These are phyloP conservation scores for Aurantiochytrium sp. DNA, from an alignment of 108 stramenopile species.

Conservation along the genomic window DNA sequence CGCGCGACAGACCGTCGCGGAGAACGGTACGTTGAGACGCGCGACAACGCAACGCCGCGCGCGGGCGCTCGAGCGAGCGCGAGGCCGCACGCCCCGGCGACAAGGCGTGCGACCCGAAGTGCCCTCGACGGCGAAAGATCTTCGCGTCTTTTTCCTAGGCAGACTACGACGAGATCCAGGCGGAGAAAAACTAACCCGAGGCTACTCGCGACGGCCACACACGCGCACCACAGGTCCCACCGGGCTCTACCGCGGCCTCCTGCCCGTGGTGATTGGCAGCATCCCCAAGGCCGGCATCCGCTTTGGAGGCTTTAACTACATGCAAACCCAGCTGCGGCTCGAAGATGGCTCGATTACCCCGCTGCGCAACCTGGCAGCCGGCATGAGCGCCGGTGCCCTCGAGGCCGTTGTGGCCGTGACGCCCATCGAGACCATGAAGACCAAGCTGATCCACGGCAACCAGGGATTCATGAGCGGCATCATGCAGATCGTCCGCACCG, in stretches of 20 bases:
- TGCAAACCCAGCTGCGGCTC: conserved; percentile 58
- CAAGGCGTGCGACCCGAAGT: no score
- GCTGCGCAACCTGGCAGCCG: conserved; percentile 82
- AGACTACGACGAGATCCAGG: no score
- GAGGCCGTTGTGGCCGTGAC: conserved; percentile 89
- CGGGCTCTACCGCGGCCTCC: conserved; percentile 81
- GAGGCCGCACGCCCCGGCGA: no score
- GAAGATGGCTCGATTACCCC: conserved; percentile 76
- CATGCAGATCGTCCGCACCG: conserved; percentile 69
- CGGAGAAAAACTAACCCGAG: no score
- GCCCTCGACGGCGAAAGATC: no score
- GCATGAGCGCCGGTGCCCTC: conserved; percentile 82
- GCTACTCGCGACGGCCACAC: no score
- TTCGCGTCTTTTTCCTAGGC: no score
- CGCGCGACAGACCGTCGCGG: conserved; percentile 42
- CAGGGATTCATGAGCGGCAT: conserved; percentile 68
- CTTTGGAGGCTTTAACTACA: conserved; percentile 76
- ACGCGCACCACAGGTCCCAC: background rate
- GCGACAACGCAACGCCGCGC: no score
- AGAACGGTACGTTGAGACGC: background rate
- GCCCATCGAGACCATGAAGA: conserved; percentile 96
- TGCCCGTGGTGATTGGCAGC: conserved; percentile 80
- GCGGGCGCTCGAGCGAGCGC: background rate
- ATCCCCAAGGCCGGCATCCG: conserved; percentile 94
- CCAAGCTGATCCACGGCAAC: conserved; percentile 83